Evolutionary conservation across 495 filamentous ascomycete genomes (phyloP), one percentile per base, ranked within the genome.

Genomic region (Penicillium arizonense): DNA sequence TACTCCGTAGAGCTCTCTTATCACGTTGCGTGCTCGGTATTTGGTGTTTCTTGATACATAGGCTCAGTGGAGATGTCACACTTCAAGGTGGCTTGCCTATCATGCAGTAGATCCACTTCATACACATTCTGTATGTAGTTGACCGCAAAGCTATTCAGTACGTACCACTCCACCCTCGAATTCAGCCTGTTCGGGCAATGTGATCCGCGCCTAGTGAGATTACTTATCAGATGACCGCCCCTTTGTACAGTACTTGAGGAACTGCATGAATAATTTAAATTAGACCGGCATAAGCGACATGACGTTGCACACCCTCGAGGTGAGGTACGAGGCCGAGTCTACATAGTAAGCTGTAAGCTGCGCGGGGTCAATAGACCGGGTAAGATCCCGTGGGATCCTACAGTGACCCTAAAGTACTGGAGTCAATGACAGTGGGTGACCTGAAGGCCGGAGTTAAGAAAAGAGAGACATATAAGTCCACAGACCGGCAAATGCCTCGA

Each of bases 1-100:
- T 30, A 30, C 7, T 30, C 28, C 28, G 28, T 45, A 51, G 45
- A 44, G 42, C 35, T 44, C 28, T 59, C 48, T 54, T 55, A 59
- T 62, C 49, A 23, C 34, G 26, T 50, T 50, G 38, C 47, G 47
- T 50, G 47, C 37, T 50, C 12, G 23, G 24, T 38, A 30, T 41
- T 51, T 13, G 20, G 9, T 50, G 28, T 30, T 30, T 30, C 28
- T 30, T 34, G 26, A 41, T 41, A 34, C 23, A 41, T 38, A 43
- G 42, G 38, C 18, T 40, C 12, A 46, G 36, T 52, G 52, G 38
- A 35, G 46, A 52, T 32, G 52, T 50, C 13, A 40, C 23, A 18
- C 14, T 14, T 40, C 5, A 14, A 45, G 40, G 12, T 35, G 28
- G 47, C 28, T 34, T 40, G 8, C 23, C 18, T 30, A 16, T 30